Evolutionary conservation across 1,284 basidiomycete genomes (phyloP).

Genomic region (Tylopilus orsonianus): DNA sequence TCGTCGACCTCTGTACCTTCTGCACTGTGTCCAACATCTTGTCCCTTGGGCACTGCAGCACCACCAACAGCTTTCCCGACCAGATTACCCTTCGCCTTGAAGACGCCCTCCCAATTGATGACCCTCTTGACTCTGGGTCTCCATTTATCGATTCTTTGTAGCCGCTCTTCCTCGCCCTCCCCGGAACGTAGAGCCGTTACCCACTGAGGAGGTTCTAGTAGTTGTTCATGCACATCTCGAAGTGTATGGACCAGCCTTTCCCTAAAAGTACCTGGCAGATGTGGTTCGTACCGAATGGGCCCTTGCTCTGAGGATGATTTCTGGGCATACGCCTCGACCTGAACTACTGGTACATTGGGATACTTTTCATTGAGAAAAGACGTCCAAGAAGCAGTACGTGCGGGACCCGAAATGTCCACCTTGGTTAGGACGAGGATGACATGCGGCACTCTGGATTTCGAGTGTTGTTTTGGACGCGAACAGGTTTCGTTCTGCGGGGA

Average conservation of each 20-base stretch:
- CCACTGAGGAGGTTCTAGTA: constrained; percentile 68
- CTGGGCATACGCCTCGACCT: constrained; percentile 71
- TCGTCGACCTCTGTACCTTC: constrained; percentile 23
- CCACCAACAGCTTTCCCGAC: constrained; percentile 46
- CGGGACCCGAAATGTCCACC: constrained; percentile 69
- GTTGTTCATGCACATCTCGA: constrained; percentile 61
- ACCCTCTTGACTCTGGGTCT: constrained; percentile 57
- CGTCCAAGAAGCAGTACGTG: constrained; percentile 65
- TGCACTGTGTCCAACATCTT: background rate
- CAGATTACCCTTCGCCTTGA: constrained; percentile 44
- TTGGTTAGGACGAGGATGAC: constrained; percentile 85
- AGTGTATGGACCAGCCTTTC: constrained; percentile 67
- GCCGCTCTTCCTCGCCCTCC: constrained; percentile 26
- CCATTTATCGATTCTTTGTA: constrained; percentile 60
- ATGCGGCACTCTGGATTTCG: constrained; percentile 39
- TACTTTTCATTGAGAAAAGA: constrained; percentile 58
- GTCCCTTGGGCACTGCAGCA: constrained; percentile 35
- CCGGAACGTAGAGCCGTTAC: constrained; percentile 44
- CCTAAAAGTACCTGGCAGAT: constrained; percentile 62
- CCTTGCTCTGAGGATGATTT: constrained; percentile 46
- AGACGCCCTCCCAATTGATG: constrained; percentile 73
- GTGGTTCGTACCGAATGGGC: constrained; percentile 56
- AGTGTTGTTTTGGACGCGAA: constrained; percentile 22
- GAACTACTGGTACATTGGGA: constrained; percentile 60
- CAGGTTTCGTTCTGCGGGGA: background rate